Conservation (phyloP, 2,329 filamentous ascomycete genomes). For the Dothistroma septosporum region DNA sequence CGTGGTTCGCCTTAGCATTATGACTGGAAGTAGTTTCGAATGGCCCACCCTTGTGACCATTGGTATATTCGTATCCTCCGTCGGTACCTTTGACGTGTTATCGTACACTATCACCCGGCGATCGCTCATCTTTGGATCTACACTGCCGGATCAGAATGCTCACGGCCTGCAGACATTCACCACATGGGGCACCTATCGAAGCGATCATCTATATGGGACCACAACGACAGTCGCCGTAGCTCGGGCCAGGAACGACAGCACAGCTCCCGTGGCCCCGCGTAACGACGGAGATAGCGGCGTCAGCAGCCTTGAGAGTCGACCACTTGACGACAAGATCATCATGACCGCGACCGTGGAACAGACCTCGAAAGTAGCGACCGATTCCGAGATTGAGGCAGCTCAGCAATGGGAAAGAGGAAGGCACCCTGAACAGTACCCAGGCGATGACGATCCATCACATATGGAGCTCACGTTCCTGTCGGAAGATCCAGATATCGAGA, state of each 20-base stretch:
- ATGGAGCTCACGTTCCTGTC: conserved; percentile 1
- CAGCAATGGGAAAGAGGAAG: background rate
- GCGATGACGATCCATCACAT: background rate
- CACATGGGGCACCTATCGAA: conserved; percentile 11
- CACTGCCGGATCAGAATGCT: conserved; percentile 35
- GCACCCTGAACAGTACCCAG: background rate
- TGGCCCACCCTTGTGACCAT: conserved; percentile 47
- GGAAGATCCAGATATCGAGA: background rate
- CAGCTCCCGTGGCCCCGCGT: background rate
- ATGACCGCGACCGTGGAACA: background rate
- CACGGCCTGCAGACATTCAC: conserved; percentile 25
- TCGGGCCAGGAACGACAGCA: background rate
- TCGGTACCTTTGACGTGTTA: conserved; percentile 55
- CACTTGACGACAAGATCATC: background rate
- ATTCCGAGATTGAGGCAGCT: background rate
- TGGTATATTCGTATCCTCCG: conserved; percentile 54
- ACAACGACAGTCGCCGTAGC: conserved; percentile 26
- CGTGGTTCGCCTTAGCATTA: conserved; percentile 57
- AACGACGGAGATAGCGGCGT: background rate
- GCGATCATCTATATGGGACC: conserved; percentile 23
- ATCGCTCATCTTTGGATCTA: conserved; percentile 51
- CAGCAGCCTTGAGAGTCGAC: background rate
- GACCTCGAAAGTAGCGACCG: background rate
- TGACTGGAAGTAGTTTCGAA: conserved; percentile 46
- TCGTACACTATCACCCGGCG: conserved; percentile 54